These are phyloP conservation scores for Claviceps lovelessii DNA, from an alignment of 2,329 filamentous ascomycete genomes.

Conservation along the genomic window DNA sequence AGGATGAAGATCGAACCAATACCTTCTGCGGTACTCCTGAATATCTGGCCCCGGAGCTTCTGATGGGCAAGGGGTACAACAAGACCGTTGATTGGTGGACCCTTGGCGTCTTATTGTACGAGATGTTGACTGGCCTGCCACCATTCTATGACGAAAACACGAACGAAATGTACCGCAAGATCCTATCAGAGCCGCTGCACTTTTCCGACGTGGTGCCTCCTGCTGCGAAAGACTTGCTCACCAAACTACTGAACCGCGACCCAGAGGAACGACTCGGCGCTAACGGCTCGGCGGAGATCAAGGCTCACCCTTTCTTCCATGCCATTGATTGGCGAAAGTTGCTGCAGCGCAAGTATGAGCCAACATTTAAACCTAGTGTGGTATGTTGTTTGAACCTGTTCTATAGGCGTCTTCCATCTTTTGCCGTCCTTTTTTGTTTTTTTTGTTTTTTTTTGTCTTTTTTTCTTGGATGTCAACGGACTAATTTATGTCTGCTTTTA, in stretches of 20 bases:
- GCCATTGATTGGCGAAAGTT: slow-evolving; percentile 98
- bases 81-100: slow-evolving; percentile 99
- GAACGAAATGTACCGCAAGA: slow-evolving; percentile 99
- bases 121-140: slow-evolving; percentile 94
- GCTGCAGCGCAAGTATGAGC: slow-evolving; percentile 93
- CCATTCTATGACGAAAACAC: slow-evolving; percentile 99
- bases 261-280: slow-evolving; percentile 80
- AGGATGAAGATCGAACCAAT: slow-evolving; percentile 96
- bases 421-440: background rate
- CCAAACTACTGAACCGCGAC: slow-evolving; percentile 80
- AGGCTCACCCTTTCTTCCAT: slow-evolving; percentile 97
- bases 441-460: background rate
- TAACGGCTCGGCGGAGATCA: slow-evolving; percentile 92
- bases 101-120: slow-evolving; percentile 86
- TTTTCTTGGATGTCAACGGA: no score
- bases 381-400: slow-evolving; percentile 40
- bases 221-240: slow-evolving; percentile 82
- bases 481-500: slow-evolving; percentile 12
- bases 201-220: slow-evolving; percentile 92
- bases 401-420: background rate
- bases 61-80: slow-evolving; percentile 89
- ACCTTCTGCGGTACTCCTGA: slow-evolving; percentile 97
- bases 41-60: slow-evolving; percentile 85
- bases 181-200: slow-evolving; percentile 85
- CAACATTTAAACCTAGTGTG: slow-evolving; percentile 92